phyloP scores from a whole-genome alignment of 176 grass and related monocot genomes.

The Oryza meridionalis region DNA sequence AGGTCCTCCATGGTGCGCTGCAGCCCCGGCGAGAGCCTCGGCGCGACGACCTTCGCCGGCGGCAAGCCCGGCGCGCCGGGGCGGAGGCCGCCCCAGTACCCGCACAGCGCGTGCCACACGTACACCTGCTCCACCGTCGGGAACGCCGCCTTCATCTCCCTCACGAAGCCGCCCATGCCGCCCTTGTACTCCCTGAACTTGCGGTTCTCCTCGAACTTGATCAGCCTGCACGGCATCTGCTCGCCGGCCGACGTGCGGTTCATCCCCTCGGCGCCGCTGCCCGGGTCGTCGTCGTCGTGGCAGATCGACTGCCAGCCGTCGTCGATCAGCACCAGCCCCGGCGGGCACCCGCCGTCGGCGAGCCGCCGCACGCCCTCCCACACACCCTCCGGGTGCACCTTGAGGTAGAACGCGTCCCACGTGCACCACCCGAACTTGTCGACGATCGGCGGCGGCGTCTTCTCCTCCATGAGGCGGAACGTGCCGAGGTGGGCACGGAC shows the following conservation, averaged over 20 bases:
- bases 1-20: conserved; percentile 87
- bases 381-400: conserved; percentile 74
- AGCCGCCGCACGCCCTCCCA: conserved; percentile 80
- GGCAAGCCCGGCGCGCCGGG: conserved; percentile 58
- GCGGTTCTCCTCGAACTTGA: conserved; percentile 91
- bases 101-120: conserved; percentile 92
- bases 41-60: conserved; percentile 51
- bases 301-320: conserved; percentile 98
- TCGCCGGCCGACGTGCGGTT: conserved; percentile 81
- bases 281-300: conserved; percentile 75
- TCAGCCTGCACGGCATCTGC: conserved; percentile 95
- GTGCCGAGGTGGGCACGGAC: conserved; percentile 68
- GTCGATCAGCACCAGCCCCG: conserved; percentile 88
- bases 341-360: conserved; percentile 81
- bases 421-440: conserved; percentile 99
- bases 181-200: conserved; percentile 83
- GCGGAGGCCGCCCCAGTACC: conserved; percentile 92
- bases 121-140: conserved; percentile 82
- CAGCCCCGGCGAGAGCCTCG: conserved; percentile 63
- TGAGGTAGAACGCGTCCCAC: conserved; percentile 96
- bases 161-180: conserved; percentile 75
- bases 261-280: conserved; percentile 59
- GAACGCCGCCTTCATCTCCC: conserved; percentile 75
- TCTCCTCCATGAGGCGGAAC: conserved; percentile 81
- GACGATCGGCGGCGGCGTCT: conserved; percentile 74